Percentiles rank a stretch among this genome's conserved stretches.
Conservation (phyloP, 768 basidiomycete species). For the Naganishia vishniacii region DNA sequence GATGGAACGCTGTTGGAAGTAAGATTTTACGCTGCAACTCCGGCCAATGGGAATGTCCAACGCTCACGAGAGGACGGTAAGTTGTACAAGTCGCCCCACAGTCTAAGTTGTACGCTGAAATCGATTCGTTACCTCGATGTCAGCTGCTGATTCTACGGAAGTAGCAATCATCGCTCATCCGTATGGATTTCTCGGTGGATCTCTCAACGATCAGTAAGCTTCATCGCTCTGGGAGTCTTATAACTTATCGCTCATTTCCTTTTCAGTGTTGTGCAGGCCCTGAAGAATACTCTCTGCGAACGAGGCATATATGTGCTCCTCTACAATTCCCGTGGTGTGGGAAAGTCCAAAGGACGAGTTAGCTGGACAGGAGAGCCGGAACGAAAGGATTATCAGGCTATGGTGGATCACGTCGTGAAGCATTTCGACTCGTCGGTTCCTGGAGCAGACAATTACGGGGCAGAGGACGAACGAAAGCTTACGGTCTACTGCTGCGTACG, state of each 20-base stretch:
- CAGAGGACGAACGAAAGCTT: neutral
- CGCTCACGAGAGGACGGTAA: neutral
- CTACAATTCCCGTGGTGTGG: constrained; percentile 26
- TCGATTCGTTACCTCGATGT: neutral
- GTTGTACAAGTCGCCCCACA: neutral
- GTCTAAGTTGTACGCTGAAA: neutral
- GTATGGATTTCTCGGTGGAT: constrained; percentile 22
- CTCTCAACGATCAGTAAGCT: constrained; percentile 27
- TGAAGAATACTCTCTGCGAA: neutral
- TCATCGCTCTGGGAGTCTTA: neutral
- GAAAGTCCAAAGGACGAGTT: constrained; percentile 6
- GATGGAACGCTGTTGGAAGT: neutral
- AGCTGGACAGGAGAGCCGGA: constrained; percentile 25
- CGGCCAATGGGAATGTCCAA: neutral
- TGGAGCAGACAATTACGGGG: neutral
- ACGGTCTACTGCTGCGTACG: constrained; percentile 19
- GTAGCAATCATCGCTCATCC: constrained; percentile 28
- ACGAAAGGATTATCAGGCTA: constrained; percentile 17
- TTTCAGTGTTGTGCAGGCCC: constrained; percentile 1
- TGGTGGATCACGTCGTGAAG: constrained; percentile 18
- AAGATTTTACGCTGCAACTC: neutral
- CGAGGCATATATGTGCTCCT: constrained; percentile 4
- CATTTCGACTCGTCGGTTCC: neutral
- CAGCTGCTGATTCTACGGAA: neutral
- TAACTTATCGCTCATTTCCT: neutral